Evolutionary conservation across 768 basidiomycete genomes (phyloP), one percentile per base, ranked within the genome.

Genomic region (Scleroderma citrinum): DNA sequence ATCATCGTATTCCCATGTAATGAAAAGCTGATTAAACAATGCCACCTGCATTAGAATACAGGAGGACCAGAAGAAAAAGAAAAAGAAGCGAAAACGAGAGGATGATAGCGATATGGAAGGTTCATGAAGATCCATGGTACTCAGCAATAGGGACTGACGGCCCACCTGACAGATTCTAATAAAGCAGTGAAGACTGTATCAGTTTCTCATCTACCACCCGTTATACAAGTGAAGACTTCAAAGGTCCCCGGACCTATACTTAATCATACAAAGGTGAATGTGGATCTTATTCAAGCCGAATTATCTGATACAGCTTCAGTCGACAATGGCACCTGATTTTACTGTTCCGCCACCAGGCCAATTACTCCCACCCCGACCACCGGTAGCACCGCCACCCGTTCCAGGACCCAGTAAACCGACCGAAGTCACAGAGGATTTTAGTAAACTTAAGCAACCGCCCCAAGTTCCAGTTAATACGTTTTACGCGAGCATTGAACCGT

Each of bases 371-470:
- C 63, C 74, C 10, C 83, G 82, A 29, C 87, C 87, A 1, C 77
- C 78, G 46, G 71, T 82, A 65, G 77, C 78, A 31, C 73, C 75
- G 47, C 72, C 80, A 35, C 85, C 87, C 24, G 71, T 77, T 57
- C 75, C 87, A n/a, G 85, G 85, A n/a, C 88, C 90, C n/a, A 83
- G 80, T 61, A 85, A 81, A 59, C 82, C 91, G 37, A 81, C 74
- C 24, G 85, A 93, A 48, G 92, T 97, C 24, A 77, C 59, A 48
- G 92, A 95, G 49, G 93, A 97, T 69, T 96, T 92, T 61, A 91
- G 85, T 62, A 87, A 87, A 65, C 69, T 76, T 21, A 95, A 91
- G 67, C 80, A 67, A 39, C 90, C 91, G 0, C 56, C 77, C n/a
- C 87, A 89, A 62, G 76, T 76, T 10, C 74, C 72, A 17, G 77